These are phyloP conservation scores for Lasiosphaeriaceae sp. DNA, from an alignment of 495 filamentous ascomycete genomes.

Conservation along the genomic window DNA sequence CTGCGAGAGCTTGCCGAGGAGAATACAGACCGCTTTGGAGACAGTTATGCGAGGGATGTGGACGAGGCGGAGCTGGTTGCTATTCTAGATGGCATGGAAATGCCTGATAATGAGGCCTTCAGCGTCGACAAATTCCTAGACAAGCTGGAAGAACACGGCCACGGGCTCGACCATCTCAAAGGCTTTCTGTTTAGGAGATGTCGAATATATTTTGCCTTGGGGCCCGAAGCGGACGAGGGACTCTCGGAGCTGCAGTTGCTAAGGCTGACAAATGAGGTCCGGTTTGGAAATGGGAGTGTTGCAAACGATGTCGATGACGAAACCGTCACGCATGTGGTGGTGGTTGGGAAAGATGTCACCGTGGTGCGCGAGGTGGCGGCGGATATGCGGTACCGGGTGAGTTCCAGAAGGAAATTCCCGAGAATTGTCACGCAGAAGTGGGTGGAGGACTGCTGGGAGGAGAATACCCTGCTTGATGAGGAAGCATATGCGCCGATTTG, in stretches of 20 bases:
- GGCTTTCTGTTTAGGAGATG: constrained; percentile 68
- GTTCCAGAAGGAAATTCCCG: constrained; percentile 49
- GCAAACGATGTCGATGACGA: constrained; percentile 43
- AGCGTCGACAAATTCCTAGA: constrained; percentile 40
- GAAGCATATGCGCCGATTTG: constrained; percentile 49
- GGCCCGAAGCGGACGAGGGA: background rate
- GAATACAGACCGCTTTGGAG: constrained; percentile 71
- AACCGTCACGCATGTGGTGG: constrained; percentile 63
- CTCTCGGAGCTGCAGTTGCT: constrained; percentile 18
- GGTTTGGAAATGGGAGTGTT: constrained; percentile 62
- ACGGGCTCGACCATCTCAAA: constrained; percentile 43
- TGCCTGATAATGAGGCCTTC: constrained; percentile 17
- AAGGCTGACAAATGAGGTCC: constrained; percentile 44
- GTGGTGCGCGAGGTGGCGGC: constrained; percentile 33
- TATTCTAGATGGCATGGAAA: constrained; percentile 47
- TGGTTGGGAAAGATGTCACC: constrained; percentile 31
- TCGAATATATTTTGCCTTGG: constrained; percentile 48
- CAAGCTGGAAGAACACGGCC: constrained; percentile 55
- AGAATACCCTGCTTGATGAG: constrained; percentile 79
- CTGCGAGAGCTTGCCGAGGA: constrained; percentile 26
- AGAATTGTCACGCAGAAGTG: constrained; percentile 68
- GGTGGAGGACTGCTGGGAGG: constrained; percentile 76
- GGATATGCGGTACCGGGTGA: constrained; percentile 41
- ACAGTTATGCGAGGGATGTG: constrained; percentile 78
- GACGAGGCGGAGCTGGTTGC: constrained; percentile 59